Percentiles rank a stretch among this genome's conserved stretches.
Evolutionary conservation across 2,329 filamentous ascomycete species (phyloP).

Genomic region (Penicillium sp.): DNA sequence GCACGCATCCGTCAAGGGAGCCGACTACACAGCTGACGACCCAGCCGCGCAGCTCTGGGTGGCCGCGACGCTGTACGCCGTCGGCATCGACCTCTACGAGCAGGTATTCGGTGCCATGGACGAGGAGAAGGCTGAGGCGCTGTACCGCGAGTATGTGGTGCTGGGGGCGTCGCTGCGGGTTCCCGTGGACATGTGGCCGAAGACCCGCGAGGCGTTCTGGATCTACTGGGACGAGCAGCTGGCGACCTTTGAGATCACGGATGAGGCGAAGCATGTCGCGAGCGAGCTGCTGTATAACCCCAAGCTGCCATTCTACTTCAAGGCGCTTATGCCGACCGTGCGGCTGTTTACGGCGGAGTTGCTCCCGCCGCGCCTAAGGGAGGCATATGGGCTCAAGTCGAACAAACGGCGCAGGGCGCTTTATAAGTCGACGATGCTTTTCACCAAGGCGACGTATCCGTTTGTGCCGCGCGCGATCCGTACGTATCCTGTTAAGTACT

Average conservation of each 20-base stretch:
- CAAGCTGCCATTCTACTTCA: conserved; percentile 32
- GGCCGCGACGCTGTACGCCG: conserved; percentile 47
- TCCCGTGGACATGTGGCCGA: conserved; percentile 44
- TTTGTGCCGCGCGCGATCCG: conserved; percentile 37
- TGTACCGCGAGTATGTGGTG: conserved; percentile 35
- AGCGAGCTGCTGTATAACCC: conserved; percentile 36
- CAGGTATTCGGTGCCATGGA: conserved; percentile 41
- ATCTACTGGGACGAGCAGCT: conserved; percentile 45
- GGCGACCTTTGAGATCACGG: conserved; percentile 38
- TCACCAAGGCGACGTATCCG: conserved; percentile 40
- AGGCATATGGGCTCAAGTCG: conserved; percentile 40
- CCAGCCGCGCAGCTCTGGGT: conserved; percentile 48
- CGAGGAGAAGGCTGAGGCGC: conserved; percentile 28
- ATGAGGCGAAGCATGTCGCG: conserved; percentile 34
- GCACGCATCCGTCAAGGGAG: conserved; percentile 40
- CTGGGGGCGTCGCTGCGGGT: conserved; percentile 36
- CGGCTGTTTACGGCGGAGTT: conserved; percentile 40
- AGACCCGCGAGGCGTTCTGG: conserved; percentile 41
- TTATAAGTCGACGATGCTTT: conserved; percentile 39
- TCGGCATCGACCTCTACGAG: conserved; percentile 42
- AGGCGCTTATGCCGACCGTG: conserved; percentile 31
- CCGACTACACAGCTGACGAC: conserved; percentile 43
- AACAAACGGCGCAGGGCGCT: conserved; percentile 31
- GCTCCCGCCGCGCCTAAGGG: conserved; percentile 38
- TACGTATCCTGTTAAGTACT: conserved; percentile 37